Evolutionary conservation across 331 rosid genomes (phyloP).

Genomic region (Malus hybrid): DNA sequence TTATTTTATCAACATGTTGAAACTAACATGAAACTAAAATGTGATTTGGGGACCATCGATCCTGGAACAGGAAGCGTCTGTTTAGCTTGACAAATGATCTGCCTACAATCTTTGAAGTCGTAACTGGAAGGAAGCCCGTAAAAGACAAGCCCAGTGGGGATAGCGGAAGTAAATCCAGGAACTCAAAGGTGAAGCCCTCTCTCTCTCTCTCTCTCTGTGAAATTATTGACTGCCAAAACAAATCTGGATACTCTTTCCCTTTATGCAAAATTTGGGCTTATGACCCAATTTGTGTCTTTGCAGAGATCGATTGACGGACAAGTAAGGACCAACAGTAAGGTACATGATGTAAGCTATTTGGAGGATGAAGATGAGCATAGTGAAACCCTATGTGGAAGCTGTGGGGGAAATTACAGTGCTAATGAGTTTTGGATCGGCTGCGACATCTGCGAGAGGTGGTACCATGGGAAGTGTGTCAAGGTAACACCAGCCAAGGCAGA

Average conservation of each 20-base stretch:
- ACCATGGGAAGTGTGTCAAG: conserved; percentile 56
- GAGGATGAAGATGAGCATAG: conserved; percentile 46
- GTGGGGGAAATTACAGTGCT: conserved; percentile 44
- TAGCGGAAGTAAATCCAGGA: conserved; percentile 51
- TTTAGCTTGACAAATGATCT: conserved; percentile 54
- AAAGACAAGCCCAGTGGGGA: conserved; percentile 47
- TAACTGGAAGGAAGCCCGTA: conserved; percentile 38
- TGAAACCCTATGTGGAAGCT: conserved; percentile 51
- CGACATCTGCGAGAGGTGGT: conserved; percentile 61
- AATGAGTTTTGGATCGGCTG: conserved; percentile 63
- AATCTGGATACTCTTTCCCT: not conserved
- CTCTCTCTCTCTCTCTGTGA: not conserved
- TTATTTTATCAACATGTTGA: not conserved
- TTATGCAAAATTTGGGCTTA: not conserved
- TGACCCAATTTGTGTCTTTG: conserved; percentile 7
- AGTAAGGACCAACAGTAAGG: conserved; percentile 29
- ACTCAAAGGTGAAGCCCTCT: conserved; percentile 37
- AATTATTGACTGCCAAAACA: not conserved
- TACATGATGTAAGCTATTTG: conserved; percentile 29
- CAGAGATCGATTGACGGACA: conserved; percentile 48
- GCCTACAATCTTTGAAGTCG: conserved; percentile 56
- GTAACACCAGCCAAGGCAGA: conserved; percentile 54
- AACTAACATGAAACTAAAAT: not conserved
- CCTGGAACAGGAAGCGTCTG: conserved; percentile 40
- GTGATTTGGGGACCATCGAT: not conserved